A percentile compares a stretch with the other conserved stretches of the same genome.
phyloP scores from a whole-genome alignment of 805 yeast genomes.

The Candida palmyrensis region DNA sequence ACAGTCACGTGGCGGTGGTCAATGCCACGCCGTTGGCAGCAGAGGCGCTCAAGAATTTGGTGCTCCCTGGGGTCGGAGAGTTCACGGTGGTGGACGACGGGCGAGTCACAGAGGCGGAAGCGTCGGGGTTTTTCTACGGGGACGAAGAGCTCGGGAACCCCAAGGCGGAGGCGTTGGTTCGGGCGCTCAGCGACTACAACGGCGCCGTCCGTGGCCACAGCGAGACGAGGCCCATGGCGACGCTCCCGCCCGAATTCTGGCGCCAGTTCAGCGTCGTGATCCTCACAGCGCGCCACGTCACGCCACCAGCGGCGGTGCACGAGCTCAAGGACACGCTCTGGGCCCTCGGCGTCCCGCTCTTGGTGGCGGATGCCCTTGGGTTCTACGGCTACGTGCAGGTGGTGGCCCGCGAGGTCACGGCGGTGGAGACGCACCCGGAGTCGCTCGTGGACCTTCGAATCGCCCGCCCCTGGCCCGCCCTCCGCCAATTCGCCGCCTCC shows the following conservation, averaged over 20 bases:
- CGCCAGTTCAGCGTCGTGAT: constrained; percentile 46
- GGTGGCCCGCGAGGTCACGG: constrained; percentile 52
- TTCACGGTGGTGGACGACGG: constrained; percentile 53
- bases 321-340: constrained; percentile 35
- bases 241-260: constrained; percentile 34
- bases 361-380: constrained; percentile 51
- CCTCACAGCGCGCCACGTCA: constrained; percentile 23
- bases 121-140: constrained; percentile 55
- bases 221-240: constrained; percentile 8
- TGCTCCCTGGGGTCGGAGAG: constrained; percentile 66
- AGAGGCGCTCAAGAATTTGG: constrained; percentile 73
- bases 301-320: constrained; percentile 13
- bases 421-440: constrained; percentile 64
- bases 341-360: constrained; percentile 46
- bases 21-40: constrained; percentile 53
- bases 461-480: constrained; percentile 68
- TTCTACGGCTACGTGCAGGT: constrained; percentile 60
- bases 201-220: constrained; percentile 45
- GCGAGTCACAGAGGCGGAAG: constrained; percentile 36
- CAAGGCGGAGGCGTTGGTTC: constrained; percentile 35
- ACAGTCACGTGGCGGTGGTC: constrained; percentile 56
- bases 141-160: constrained; percentile 37
- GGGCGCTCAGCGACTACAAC: constrained; percentile 52
- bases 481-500: constrained; percentile 44
- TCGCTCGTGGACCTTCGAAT: constrained; percentile 61